These are phyloP conservation scores for Pterocarpus santalinus DNA, from an alignment of 306 rosid species.

Conservation along the genomic window DNA sequence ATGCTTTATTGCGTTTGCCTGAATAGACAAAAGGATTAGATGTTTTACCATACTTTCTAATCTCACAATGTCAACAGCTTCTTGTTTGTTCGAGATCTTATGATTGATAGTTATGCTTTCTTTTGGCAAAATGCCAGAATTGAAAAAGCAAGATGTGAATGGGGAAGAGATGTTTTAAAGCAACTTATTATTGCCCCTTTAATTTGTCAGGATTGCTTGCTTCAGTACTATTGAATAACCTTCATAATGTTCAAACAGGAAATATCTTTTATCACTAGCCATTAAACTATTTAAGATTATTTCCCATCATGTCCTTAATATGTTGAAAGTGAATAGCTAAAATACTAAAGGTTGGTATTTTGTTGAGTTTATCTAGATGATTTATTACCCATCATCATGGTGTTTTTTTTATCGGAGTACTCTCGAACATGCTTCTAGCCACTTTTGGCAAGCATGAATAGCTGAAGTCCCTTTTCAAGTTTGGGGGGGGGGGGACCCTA, in stretches of 20 bases:
- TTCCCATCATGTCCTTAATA: slow-evolving; percentile 27
- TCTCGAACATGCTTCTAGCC: no score
- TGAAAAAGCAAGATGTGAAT: slow-evolving; percentile 43
- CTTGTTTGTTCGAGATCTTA: slow-evolving; percentile 50
- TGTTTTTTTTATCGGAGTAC: no score
- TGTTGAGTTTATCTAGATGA: not conserved
- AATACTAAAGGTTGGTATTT: slow-evolving; percentile 45
- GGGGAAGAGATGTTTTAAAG: slow-evolving; percentile 40
- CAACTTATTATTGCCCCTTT: slow-evolving; percentile 34
- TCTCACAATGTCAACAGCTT: slow-evolving; percentile 40
- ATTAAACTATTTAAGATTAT: slow-evolving; percentile 17
- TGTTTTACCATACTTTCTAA: slow-evolving; percentile 53
- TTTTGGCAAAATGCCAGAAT: slow-evolving; percentile 42
- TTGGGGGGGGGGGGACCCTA: no score
- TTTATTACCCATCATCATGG: no score
- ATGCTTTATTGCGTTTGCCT: slow-evolving; percentile 55
- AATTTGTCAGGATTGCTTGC: slow-evolving; percentile 39
- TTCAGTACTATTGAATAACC: slow-evolving; percentile 17
- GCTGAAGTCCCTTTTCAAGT: not conserved
- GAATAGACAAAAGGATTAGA: slow-evolving; percentile 46
- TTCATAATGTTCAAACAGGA: slow-evolving; percentile 27
- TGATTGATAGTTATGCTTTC: slow-evolving; percentile 50
- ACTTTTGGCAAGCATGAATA: not conserved
- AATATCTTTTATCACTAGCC: slow-evolving; percentile 19
- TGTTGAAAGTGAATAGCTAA: slow-evolving; percentile 46